Percentiles rank a stretch among this genome's conserved stretches.
phyloP scores from a whole-genome alignment of 1,284 basidiomycete species.

The Lentinus polychrous region DNA sequence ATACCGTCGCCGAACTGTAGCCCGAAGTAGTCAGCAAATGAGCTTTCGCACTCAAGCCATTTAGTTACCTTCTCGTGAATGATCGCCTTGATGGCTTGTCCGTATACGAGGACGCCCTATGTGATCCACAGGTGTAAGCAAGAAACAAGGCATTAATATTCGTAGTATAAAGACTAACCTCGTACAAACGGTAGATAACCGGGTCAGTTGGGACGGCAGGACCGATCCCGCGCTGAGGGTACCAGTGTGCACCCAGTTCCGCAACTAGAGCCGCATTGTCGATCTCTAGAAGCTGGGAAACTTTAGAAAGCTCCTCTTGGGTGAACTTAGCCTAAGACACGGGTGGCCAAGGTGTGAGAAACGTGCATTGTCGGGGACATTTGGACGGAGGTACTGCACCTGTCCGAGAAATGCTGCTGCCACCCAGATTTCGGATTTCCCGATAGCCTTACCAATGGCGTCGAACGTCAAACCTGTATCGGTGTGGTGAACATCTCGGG shows the following conservation, averaged over 20 bases:
- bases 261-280: constrained; percentile 31
- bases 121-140: too few species aligned
- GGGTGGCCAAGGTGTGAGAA: constrained; percentile 1
- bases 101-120: constrained; percentile 77
- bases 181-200: constrained; percentile 80
- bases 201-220: constrained; percentile 72
- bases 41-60: neutral
- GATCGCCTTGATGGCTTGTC: constrained; percentile 77
- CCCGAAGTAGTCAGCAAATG: constrained; percentile 1
- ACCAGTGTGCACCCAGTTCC: constrained; percentile 62
- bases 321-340: constrained; percentile 58
- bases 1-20: constrained; percentile 82
- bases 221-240: constrained; percentile 64
- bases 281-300: constrained; percentile 48
- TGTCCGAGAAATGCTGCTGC: constrained; percentile 85
- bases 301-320: constrained; percentile 48
- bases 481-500: too few species aligned
- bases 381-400: constrained; percentile 29
- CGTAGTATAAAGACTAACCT: too few species aligned
- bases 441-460: constrained; percentile 60
- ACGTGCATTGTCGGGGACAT: neutral
- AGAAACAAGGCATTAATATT: too few species aligned
- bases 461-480: constrained; percentile 63
- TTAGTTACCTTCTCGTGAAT: constrained; percentile 74
- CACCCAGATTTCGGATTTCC: constrained; percentile 85